phyloP scores from a whole-genome alignment of 192 early-diverging fungal genomes.

The Chytriomyces confervae region DNA sequence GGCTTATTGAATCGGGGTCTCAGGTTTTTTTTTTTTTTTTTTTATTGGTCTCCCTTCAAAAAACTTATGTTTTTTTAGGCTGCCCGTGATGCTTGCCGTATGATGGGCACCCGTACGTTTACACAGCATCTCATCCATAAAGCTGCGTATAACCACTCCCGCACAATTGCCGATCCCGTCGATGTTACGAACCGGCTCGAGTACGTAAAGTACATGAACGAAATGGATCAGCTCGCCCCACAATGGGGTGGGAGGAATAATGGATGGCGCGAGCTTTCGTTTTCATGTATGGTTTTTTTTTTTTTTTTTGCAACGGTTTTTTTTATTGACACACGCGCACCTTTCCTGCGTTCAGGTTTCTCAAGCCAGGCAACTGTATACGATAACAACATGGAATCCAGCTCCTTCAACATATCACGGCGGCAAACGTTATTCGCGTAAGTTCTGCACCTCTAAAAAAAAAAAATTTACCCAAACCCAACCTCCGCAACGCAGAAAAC shows the following conservation, averaged over 20 bases:
- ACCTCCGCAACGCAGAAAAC: too few species aligned
- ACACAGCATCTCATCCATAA: conserved; percentile 44
- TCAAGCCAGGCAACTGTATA: conserved; percentile 13
- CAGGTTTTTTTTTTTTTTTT: conserved; percentile 31
- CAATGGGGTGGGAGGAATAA: conserved; percentile 59
- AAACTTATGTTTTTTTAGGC: conserved; percentile 40
- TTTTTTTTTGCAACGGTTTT: not conserved
- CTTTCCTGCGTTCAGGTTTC: not conserved
- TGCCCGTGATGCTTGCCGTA: conserved; percentile 51
- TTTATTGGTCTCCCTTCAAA: not conserved
- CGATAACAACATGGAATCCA: conserved; percentile 9
- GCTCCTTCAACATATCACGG: not conserved
- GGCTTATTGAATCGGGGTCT: conserved; percentile 47
- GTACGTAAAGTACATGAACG: conserved; percentile 58
- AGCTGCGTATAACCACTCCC: conserved; percentile 25
- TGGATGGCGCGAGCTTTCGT: conserved; percentile 53
- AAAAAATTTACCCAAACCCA: too few species aligned
- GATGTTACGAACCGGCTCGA: conserved; percentile 61
- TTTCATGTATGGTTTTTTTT: conserved; percentile 43
- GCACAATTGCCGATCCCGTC: conserved; percentile 37
- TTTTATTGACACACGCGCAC: not conserved
- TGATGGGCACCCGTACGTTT: conserved; percentile 55
- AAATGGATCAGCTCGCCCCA: conserved; percentile 50
- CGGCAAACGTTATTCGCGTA: not conserved
- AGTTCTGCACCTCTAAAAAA: too few species aligned